Evolutionary conservation across 169 alveolate species (phyloP).

Genomic region (Plasmodium billcollinsi): DNA sequence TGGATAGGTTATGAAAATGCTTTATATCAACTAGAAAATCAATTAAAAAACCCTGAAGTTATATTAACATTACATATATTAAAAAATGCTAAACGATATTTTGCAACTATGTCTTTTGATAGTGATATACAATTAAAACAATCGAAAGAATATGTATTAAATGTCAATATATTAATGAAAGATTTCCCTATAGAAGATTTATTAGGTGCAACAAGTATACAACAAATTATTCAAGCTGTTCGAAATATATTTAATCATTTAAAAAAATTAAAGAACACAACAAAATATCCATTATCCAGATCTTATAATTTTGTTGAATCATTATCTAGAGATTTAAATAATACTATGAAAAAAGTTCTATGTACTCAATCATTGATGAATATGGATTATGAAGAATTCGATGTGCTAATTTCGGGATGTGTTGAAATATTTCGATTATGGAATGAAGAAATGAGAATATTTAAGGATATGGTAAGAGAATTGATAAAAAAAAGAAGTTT

Average conservation of each 20-base stretch:
- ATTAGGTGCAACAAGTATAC: constrained; percentile 92
- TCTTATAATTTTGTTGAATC: constrained; percentile 94
- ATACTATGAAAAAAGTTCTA: constrained; percentile 58
- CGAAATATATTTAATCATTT: constrained; percentile 92
- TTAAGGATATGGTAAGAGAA: constrained; percentile 91
- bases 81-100: constrained; percentile 91
- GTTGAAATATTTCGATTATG: constrained; percentile 92
- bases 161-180: constrained; percentile 92
- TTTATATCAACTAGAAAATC: constrained; percentile 87
- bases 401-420: constrained; percentile 88
- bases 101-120: constrained; percentile 94
- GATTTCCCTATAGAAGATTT: constrained; percentile 97
- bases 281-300: constrained; percentile 92
- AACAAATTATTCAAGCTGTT: constrained; percentile 91
- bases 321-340: constrained; percentile 91
- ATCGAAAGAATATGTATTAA: constrained; percentile 91
- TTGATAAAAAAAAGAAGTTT: constrained; percentile 90
- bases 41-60: constrained; percentile 92
- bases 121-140: constrained; percentile 95
- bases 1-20: constrained; percentile 92
- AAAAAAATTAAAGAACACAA: constrained; percentile 91
- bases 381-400: constrained; percentile 91
- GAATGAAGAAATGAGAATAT: constrained; percentile 93
- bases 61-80: constrained; percentile 92
- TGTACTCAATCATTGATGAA: constrained; percentile 86